Percentiles rank a stretch among this genome's conserved stretches.
phyloP scores from a whole-genome alignment of 345 rosid genomes.

The Noccaea bulbosa region DNA sequence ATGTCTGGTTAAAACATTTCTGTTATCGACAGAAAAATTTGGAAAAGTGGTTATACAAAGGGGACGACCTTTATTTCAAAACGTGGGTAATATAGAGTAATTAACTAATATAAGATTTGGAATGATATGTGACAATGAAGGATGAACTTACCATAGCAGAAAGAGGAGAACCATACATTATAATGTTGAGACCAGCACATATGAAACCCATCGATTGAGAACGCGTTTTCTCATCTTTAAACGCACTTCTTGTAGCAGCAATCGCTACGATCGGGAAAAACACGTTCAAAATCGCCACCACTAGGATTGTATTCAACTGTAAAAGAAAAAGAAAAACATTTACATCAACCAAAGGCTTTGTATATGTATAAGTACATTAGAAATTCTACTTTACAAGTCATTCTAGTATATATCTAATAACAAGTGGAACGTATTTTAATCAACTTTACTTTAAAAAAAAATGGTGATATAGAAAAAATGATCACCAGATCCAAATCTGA shows the following conservation, averaged over 20 bases:
- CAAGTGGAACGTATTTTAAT: slow-evolving; percentile 41
- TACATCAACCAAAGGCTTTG: slow-evolving; percentile 5
- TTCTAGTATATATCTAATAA: slow-evolving; percentile 22
- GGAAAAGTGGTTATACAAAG: neutral
- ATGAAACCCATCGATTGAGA: slow-evolving; percentile 62
- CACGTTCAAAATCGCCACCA: slow-evolving; percentile 54
- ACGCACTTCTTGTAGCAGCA: slow-evolving; percentile 46
- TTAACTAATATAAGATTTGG: neutral
- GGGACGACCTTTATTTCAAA: neutral
- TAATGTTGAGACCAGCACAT: slow-evolving; percentile 60
- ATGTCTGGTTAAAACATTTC: neutral
- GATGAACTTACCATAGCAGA: slow-evolving; percentile 67
- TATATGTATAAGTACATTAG: neutral
- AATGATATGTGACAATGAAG: neutral
- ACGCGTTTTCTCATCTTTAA: slow-evolving; percentile 49
- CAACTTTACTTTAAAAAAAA: slow-evolving; percentile 16
- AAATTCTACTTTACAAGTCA: slow-evolving; percentile 37
- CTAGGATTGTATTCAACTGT: slow-evolving; percentile 49
- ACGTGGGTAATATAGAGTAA: slow-evolving; percentile 26
- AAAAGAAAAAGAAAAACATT: slow-evolving; percentile 27
- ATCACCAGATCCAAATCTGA: slow-evolving; percentile 39
- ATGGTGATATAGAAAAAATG: neutral
- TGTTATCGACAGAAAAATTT: slow-evolving; percentile 8
- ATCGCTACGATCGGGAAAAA: slow-evolving; percentile 56
- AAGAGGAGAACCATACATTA: slow-evolving; percentile 76